A percentile compares a stretch with the other conserved stretches of the same genome.
Conservation (phyloP, 2,329 filamentous ascomycete genomes). For the Epichloe glyceriae region DNA sequence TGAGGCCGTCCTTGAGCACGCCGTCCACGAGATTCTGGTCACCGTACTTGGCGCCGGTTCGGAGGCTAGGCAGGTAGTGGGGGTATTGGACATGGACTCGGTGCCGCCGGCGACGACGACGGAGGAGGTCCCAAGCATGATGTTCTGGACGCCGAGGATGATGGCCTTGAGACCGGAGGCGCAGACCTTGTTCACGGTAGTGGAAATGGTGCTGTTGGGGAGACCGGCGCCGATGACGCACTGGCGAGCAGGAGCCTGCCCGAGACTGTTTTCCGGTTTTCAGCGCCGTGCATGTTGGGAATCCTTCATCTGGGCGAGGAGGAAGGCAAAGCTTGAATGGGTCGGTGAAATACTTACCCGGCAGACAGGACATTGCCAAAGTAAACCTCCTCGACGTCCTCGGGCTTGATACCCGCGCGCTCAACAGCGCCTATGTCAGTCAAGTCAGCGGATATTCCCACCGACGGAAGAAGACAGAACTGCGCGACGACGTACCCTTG, state of each 20-base stretch:
- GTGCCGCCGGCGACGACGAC: conserved; percentile 89
- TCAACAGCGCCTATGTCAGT: conserved; percentile 54
- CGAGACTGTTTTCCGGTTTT: conserved; percentile 45
- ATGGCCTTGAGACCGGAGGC: conserved; percentile 90
- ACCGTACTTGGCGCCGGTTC: conserved; percentile 86
- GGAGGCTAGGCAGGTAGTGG: conserved; percentile 88
- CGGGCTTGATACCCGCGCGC: conserved; percentile 74
- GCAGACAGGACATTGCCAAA: conserved; percentile 97
- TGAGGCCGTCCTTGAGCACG: conserved; percentile 86
- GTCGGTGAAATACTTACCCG: conserved; percentile 45
- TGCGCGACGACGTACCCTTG: conserved; percentile 50
- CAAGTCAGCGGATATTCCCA: background rate
- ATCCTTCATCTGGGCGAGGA: background rate
- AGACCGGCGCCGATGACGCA: conserved; percentile 85
- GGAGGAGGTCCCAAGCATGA: conserved; percentile 88
- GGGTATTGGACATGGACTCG: conserved; percentile 97
- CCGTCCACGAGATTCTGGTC: conserved; percentile 82
- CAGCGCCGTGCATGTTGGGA: background rate
- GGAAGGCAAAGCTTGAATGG: background rate
- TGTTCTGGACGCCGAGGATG: conserved; percentile 88
- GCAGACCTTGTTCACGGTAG: conserved; percentile 98
- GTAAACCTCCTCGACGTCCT: conserved; percentile 91
- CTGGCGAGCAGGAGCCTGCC: conserved; percentile 92
- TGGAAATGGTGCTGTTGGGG: conserved; percentile 64
- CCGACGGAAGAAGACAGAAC: background rate